Base-by-base conservation (phyloP, 805 yeast species). In the Yarrowia sp. region DNA sequence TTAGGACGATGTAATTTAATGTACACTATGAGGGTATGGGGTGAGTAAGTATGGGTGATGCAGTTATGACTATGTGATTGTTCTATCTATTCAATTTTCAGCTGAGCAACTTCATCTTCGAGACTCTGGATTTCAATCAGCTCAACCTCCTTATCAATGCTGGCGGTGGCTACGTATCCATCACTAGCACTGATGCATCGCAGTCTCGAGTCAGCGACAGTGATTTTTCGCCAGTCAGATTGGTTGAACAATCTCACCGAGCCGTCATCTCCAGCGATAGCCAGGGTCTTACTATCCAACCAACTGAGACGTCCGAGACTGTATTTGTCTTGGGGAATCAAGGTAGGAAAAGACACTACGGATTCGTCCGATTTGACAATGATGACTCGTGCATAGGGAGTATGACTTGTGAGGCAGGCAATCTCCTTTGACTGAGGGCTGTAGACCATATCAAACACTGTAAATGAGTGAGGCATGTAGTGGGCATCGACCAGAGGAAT, bases 251-350 rank as follows among this genome's bases (percentile, higher is more conserved):
- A 24, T 21, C 62, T 12, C 21, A 58, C 62, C 3, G 38, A 19
- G 3, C 62, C 62, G n/a, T 58, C 62, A 16, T 58, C 62, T 28
- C 62, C 62, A 9, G 62, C 51, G 19, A 58, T 16, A 16, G 51
- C 62, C 5, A 58, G 40, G 19, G 32, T 58, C 28, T 26, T 28
- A 3, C 4, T 8, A n/a, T 58, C 22, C 17, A 40, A 11, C 62
- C 62, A 58, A 12, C 40, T 32, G 14, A 58, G 36, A 2, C 62
- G 49, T 30, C 51, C 51, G 5, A 41, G 48, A 43, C 51, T 41
- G 62, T 58, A 58, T 11, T 58, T 58, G 40, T 58, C 62, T 16
- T 58, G 62, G 8, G 62, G 62, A 28, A 58, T 58, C 8, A 41
- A 36, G 7, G 62, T 58, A 28, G 62, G 40, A 30, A 36, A 41